Evolutionary conservation across 208 protist species (phyloP), one percentile per base, ranked within the genome.

Genomic region (Trypanosomatidae sp.): DNA sequence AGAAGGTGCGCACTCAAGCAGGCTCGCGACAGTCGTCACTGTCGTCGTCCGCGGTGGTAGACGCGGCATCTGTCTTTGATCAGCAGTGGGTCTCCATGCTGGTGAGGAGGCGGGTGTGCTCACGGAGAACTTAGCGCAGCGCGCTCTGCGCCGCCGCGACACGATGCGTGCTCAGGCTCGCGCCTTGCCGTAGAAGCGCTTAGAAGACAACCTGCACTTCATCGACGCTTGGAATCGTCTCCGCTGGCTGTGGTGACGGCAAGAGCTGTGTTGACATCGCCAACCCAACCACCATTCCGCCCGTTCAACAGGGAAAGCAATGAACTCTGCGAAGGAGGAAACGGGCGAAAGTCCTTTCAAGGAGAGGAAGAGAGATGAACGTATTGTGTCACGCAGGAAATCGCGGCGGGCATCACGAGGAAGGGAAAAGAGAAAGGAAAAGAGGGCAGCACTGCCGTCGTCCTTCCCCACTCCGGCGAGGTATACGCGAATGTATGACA

Each of bases 11-110:
- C 22, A 77, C 9, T 55, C 67, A 73, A 19, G 69, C 25, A 13
- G 71, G 62, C 66, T 76, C 71, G 17, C 39, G 4, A 10, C 49
- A 53, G 2, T 43, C 58, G 10, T n/a, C 64, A 52, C 10, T 52
- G 55, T 73, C 36, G 39, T 50, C 30, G 55, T 62, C 8, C 56
- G n/a, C 49, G 46, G 43, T 66, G 59, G 7, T 10, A 28, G 10
- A 50, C 62, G 13, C 55, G 6, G 30, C 33, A 28, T 36, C 56
- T 12, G 60, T 47, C 12, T 43, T 52, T 5, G 75, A 73, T 7
- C 56, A 69, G 19, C 71, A 46, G 76, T 85, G 80, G 7, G 62
- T 77, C 55, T 77, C 68, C 55, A 80, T 66, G 69, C 79, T 76
- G 43, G 66, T 73, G 47, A 81, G 47, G 39, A 74, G 46, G 30